phyloP scores from a whole-genome alignment of 208 protist genomes.

The Trypanosoma lewisi region DNA sequence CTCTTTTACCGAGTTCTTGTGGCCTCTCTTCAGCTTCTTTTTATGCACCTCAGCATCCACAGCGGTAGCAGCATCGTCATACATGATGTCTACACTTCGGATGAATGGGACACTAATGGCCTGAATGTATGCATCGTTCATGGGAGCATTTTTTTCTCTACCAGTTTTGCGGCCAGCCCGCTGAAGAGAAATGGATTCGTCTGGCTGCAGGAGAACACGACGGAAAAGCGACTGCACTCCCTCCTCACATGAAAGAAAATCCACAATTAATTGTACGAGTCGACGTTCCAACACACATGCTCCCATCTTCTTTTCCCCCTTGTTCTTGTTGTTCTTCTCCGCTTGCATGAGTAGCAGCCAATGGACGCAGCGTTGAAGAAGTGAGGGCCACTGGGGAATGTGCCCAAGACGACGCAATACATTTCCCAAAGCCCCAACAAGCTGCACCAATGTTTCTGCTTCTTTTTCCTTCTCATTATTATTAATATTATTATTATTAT shows the following conservation, averaged over 20 bases:
- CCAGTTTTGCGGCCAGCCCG: conserved; percentile 14
- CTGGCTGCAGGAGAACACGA: conserved; percentile 9
- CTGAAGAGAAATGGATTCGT: neutral
- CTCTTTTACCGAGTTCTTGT: neutral
- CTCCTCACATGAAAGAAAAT: conserved; percentile 27
- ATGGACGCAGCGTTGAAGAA: conserved; percentile 35
- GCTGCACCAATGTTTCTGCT: conserved; percentile 7
- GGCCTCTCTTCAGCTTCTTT: neutral
- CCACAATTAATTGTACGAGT: conserved; percentile 21
- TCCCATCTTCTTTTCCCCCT: conserved; percentile 1
- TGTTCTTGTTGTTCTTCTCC: neutral
- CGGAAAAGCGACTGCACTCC: conserved; percentile 12
- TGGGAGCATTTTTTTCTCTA: neutral
- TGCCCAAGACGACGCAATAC: conserved; percentile 33
- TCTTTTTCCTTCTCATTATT: conserved; percentile 18
- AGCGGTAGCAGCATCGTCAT: neutral
- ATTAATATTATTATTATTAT: neutral
- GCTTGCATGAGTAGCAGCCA: conserved; percentile 27
- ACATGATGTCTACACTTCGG: neutral
- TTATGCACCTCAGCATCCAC: too few species aligned
- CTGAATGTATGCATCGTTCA: conserved; percentile 21
- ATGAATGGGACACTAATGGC: conserved; percentile 25
- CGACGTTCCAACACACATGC: conserved; percentile 5
- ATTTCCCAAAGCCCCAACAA: conserved; percentile 16
- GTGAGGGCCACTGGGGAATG: conserved; percentile 69